phyloP scores from a whole-genome alignment of 1,284 basidiomycete species.

The Apiotrichum montevideense region DNA sequence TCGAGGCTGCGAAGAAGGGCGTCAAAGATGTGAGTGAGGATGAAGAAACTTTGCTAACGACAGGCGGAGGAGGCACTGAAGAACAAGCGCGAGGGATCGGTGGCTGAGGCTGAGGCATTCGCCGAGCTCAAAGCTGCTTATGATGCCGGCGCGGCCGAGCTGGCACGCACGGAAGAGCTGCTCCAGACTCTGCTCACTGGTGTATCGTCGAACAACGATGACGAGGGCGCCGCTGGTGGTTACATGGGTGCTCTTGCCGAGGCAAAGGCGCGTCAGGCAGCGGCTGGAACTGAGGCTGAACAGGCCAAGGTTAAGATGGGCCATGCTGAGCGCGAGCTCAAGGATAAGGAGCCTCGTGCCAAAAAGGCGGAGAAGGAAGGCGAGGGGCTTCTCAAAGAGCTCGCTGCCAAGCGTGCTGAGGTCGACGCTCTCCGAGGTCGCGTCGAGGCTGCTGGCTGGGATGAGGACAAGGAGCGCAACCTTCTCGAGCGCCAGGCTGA shows the following conservation, averaged over 20 bases:
- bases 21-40: conserved; percentile 56
- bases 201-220: conserved; percentile 58
- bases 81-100: conserved; percentile 58
- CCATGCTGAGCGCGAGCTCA: conserved; percentile 76
- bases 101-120: conserved; percentile 44
- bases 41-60: conserved; percentile 1
- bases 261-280: conserved; percentile 69
- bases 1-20: conserved; percentile 55
- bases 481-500: conserved; percentile 57
- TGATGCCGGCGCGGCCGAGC: conserved; percentile 58
- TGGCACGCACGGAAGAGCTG: conserved; percentile 81
- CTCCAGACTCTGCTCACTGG: conserved; percentile 92
- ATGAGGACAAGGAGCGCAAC: conserved; percentile 64
- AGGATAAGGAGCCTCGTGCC: conserved; percentile 68
- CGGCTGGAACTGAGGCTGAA: conserved; percentile 76
- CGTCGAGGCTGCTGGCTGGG: conserved; percentile 69
- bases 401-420: conserved; percentile 59
- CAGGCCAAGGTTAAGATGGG: conserved; percentile 72
- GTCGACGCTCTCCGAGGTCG: conserved; percentile 57
- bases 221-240: conserved; percentile 62
- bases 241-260: conserved; percentile 95
- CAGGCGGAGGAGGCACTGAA: conserved; percentile 57
- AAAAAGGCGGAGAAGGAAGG: conserved; percentile 80
- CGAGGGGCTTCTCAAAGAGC: conserved; percentile 62
- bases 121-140: conserved; percentile 57